Percentiles rank a stretch among this genome's conserved stretches.
Evolutionary conservation across 2,329 filamentous ascomycete genomes (phyloP).

Genomic region (Penicillium brasilianum): DNA sequence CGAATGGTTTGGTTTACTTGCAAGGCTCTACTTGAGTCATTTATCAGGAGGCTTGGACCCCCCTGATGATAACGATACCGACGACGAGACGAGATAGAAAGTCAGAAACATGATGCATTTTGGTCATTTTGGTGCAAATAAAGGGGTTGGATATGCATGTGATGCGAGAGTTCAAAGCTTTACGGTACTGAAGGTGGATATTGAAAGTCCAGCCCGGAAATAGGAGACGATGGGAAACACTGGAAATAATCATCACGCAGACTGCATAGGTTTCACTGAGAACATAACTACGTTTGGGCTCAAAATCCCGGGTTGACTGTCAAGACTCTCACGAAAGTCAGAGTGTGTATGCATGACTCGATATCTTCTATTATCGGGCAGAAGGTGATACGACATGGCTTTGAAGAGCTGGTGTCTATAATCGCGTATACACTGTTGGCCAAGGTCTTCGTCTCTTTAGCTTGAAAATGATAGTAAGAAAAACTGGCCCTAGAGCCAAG

Average conservation of each 20-base stretch:
- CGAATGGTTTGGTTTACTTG: slow-evolving; percentile 68
- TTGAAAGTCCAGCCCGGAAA: background rate
- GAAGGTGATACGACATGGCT: no score
- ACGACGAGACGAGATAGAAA: background rate
- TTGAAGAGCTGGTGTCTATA: no score
- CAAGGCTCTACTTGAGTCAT: slow-evolving; percentile 47
- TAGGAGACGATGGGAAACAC: background rate
- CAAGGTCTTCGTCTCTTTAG: no score
- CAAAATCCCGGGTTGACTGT: background rate
- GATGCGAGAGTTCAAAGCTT: background rate
- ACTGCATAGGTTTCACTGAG: background rate
- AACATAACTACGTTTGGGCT: background rate
- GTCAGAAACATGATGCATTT: background rate
- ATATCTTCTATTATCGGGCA: background rate
- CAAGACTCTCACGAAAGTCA: background rate
- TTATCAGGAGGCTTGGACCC: background rate
- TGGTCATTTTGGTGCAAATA: background rate
- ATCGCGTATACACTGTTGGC: no score
- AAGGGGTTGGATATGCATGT: background rate
- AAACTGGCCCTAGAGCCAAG: no score
- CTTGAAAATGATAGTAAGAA: no score
- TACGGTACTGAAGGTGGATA: background rate
- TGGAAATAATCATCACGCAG: background rate
- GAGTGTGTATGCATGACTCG: background rate
- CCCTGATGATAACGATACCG: background rate